Conservation (phyloP, 305 asterid species). For the Solanum hybrid region DNA sequence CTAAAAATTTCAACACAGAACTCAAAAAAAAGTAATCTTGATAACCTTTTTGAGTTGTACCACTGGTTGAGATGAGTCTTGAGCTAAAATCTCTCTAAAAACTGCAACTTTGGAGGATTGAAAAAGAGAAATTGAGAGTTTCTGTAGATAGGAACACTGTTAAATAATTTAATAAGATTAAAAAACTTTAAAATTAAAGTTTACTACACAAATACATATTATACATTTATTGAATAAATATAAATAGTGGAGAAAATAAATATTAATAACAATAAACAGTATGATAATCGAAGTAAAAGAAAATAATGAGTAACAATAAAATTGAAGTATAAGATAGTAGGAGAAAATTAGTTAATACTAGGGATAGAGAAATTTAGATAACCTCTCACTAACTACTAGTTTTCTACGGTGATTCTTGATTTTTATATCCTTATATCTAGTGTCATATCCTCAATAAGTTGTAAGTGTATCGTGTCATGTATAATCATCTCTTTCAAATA, state of each 20-base stretch:
- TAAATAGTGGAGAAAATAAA: too few relatives aligned
- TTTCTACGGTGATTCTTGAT: accelerated
- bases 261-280: too few relatives aligned
- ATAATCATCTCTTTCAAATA: too few relatives aligned
- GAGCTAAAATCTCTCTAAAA: not conserved
- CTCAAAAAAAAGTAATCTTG: not conserved
- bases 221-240: too few relatives aligned
- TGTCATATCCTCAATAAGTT: not conserved
- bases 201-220: not conserved
- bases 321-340: too few relatives aligned
- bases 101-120: not conserved
- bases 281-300: too few relatives aligned
- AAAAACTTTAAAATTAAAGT: too few relatives aligned
- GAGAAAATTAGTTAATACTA: too few relatives aligned
- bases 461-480: not conserved
- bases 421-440: too few relatives aligned
- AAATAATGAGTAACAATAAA: too few relatives aligned
- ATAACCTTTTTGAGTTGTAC: not conserved
- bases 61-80: not conserved
- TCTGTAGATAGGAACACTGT: not conserved
- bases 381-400: too few relatives aligned
- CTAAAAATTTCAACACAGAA: not conserved
- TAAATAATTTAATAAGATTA: too few relatives aligned
- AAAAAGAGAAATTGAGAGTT: not conserved
- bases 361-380: not conserved